Base-by-base conservation (phyloP, 78 protist species). In the slime mould (Dictyostelium discoideum) region DNA sequence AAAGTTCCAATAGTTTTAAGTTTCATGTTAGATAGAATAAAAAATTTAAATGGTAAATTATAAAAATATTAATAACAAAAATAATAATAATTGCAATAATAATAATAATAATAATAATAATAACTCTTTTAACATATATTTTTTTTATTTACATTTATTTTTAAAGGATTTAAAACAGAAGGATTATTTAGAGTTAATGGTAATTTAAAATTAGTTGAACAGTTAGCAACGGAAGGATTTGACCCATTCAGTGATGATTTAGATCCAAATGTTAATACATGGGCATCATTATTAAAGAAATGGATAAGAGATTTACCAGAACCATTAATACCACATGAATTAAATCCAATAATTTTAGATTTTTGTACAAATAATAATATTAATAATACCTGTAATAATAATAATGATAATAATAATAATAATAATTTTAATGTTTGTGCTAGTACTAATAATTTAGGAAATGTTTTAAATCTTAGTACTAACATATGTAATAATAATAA, bases 201-300 rank as follows among this genome's bases (percentile, higher is more conserved):
- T 16, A 90, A 90, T 82, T 46, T 90, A 60, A 48, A 63, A 20
- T 42, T 48, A 5, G 95, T 90, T 7, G 95, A 90, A 9, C 14
- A 46, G 32, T 42, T 90, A 26, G 95, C 95, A 6, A 82, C 42
- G 1, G 88, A 90, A 6, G 95, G 95, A 80, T 90, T 90, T 32
- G 88, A 90, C 54, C 95, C 95, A 72, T 72, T 81, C 8, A 86
- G 44, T 67, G 82, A 78, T 6, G 84, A 82, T 39, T n/a, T 42
- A 2, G 54, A 87, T 46, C 32, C 32, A 40, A 81, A 80, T 29
- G 95, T 82, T 5, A 80, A 82, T 69, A 82, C 88, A 24, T 90
- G 95, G 95, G 87, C 95, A 83, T 90, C 95, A 18, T 40, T 90
- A 16, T 50, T 90, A 29, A 90, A 90, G 37, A 90, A 90, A 77